A percentile compares a stretch with the other conserved stretches of the same genome.
These are phyloP conservation scores for Poa annua DNA, from an alignment of 176 grass and related monocot species.

Conservation along the genomic window DNA sequence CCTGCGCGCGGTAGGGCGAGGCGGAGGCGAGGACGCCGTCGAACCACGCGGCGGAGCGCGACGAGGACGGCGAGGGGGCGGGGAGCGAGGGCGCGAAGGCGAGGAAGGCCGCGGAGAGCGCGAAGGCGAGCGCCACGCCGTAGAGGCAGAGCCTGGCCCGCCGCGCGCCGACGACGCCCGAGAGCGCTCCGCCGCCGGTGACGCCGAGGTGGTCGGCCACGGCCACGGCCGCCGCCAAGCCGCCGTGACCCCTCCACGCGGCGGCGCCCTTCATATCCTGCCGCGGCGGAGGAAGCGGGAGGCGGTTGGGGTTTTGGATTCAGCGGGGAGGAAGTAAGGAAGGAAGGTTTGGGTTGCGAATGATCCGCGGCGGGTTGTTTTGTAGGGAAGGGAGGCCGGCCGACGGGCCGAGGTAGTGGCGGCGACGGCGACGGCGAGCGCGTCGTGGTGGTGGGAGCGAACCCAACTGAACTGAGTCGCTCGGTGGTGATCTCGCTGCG, in stretches of 20 bases:
- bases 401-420: slow-evolving; percentile 38
- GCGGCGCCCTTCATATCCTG: slow-evolving; percentile 58
- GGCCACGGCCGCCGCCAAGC: slow-evolving; percentile 38
- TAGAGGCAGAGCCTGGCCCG: slow-evolving; percentile 72
- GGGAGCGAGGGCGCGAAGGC: slow-evolving; percentile 64
- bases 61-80: background rate
- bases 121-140: slow-evolving; percentile 64
- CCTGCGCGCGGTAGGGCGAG: slow-evolving; percentile 62
- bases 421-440: slow-evolving; percentile 42
- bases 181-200: background rate
- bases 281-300: background rate
- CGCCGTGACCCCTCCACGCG: slow-evolving; percentile 43
- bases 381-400: background rate
- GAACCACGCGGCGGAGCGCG: slow-evolving; percentile 56
- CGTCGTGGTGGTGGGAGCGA: slow-evolving; percentile 22
- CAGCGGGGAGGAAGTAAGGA: background rate
- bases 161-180: slow-evolving; percentile 22
- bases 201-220: slow-evolving; percentile 46
- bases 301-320: background rate
- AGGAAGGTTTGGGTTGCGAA: background rate
- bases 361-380: slow-evolving; percentile 23
- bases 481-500: background rate
- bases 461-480: slow-evolving; percentile 3
- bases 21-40: slow-evolving; percentile 67
- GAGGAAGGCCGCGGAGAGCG: slow-evolving; percentile 60